phyloP scores from a whole-genome alignment of 371 early-diverging fungal species.

The Mycotypha africana region DNA sequence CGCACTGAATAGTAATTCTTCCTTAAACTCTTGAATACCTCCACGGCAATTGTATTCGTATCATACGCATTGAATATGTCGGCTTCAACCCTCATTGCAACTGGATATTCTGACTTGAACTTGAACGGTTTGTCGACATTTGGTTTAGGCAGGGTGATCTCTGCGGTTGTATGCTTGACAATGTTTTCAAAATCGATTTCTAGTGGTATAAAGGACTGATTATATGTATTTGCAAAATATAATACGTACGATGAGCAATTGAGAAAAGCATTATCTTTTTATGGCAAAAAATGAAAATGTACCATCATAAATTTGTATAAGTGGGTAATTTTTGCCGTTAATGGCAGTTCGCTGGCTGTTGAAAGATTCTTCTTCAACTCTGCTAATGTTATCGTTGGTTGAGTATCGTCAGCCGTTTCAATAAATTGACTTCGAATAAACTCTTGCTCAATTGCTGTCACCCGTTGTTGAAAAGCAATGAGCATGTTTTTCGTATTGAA shows the following conservation, averaged over 20 bases:
- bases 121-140: conserved; percentile 38
- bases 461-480: conserved; percentile 24
- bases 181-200: conserved; percentile 24
- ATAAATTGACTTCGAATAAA: too few relatives aligned
- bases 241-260: too few relatives aligned
- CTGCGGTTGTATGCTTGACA: conserved; percentile 33
- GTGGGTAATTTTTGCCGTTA: conserved; percentile 18
- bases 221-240: too few relatives aligned
- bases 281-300: too few relatives aligned
- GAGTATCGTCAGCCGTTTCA: too few relatives aligned
- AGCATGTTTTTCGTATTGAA: conserved; percentile 30
- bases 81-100: conserved; percentile 32
- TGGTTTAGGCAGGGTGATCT: conserved; percentile 27
- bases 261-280: too few relatives aligned
- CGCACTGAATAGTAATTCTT: too few relatives aligned
- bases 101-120: conserved; percentile 24
- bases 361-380: conserved; percentile 19
- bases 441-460: conserved; percentile 17
- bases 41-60: conserved; percentile 31
- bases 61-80: conserved; percentile 30
- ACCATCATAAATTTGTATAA: conserved; percentile 31
- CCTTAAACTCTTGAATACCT: conserved; percentile 16
- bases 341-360: conserved; percentile 20
- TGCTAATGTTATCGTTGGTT: conserved; percentile 3
- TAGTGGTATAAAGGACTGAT: conserved; percentile 31